Evolutionary conservation across 805 yeast genomes (phyloP), one percentile per base, ranked within the genome.

Genomic region (Yarrowia bubula): DNA sequence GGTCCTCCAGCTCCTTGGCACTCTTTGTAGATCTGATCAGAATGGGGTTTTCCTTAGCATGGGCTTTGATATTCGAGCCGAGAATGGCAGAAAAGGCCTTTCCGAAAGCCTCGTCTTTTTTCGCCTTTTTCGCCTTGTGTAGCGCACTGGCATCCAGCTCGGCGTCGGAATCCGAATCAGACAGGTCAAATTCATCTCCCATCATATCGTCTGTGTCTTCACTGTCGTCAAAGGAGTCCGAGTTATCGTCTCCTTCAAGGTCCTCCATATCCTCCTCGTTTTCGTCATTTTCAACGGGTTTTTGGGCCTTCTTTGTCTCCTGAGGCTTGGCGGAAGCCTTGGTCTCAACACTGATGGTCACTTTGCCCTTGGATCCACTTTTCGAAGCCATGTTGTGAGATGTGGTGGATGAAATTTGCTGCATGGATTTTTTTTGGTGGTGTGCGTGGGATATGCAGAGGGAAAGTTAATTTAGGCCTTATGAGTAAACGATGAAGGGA

Each of bases 31-130:
- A 80, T 76, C 98, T 86, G 8, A 93, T 92, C 77, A 93, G 81
- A 65, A 93, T 90, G 2, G 99, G 99, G 74, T 92, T 96, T 50
- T 83, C 83, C 72, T 98, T 82, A 72, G 89, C 91, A 71, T 93
- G 89, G 0, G 97, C 96, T 74, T 95, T 95, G 69, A 93, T 80
- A 71, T 85, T 87, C 1, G 98, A 90, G 5, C 88, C 89, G 61
- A 93, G 77, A 71, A 93, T 88, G 14, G 96, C 95, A 69, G 79
- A 85, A 72, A 95, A 85, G 0, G 98, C 98, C 64, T 77, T 81
- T 17, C 96, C 90, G 72, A 95, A 93, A 1, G 85, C 81, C 48
- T 80, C 86, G 0, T 90, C 82, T n/a, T 92, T 93, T 71, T 82
- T 82, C 71, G 80, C 81, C 75, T 83, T 84, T 67, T 86, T 83